Evolutionary conservation across 495 filamentous ascomycete genomes (phyloP).

Genomic region (Lophium mytilinum): DNA sequence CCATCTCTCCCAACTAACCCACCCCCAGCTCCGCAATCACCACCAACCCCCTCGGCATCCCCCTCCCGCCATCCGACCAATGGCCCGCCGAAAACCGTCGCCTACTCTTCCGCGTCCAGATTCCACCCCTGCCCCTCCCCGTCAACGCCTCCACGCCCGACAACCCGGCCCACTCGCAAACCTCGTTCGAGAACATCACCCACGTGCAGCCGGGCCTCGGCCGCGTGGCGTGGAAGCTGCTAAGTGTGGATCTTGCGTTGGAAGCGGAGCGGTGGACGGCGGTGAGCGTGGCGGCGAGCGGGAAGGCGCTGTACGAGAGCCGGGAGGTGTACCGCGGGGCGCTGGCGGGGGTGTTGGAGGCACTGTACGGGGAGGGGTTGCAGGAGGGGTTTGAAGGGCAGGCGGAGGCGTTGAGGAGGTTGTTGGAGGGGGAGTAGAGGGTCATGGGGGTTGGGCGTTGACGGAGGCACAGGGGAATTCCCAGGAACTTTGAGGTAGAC

Average conservation of each 20-base stretch:
- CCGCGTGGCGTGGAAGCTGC: constrained; percentile 15
- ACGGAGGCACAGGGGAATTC: no score
- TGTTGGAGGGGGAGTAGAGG: constrained; percentile 1
- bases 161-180: constrained; percentile 9
- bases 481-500: no score
- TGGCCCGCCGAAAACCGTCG: not conserved
- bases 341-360: constrained; percentile 4
- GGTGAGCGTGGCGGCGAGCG: constrained; percentile 4
- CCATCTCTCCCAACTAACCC: not conserved
- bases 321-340: constrained; percentile 15
- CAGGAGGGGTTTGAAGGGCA: constrained; percentile 17
- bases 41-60: not conserved
- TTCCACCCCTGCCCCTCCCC: constrained; percentile 14
- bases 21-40: constrained; percentile 1
- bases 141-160: constrained; percentile 11
- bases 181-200: constrained; percentile 13
- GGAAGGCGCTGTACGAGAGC: constrained; percentile 21
- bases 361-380: constrained; percentile 2
- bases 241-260: not conserved
- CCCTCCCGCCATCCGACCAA: not conserved
- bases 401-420: constrained; percentile 7
- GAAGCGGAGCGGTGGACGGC: constrained; percentile 14
- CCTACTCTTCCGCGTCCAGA: constrained; percentile 13
- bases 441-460: not conserved
- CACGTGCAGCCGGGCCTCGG: constrained; percentile 11